Conservation (phyloP, 2,329 filamentous ascomycete species). For the Penicillium hordei region DNA sequence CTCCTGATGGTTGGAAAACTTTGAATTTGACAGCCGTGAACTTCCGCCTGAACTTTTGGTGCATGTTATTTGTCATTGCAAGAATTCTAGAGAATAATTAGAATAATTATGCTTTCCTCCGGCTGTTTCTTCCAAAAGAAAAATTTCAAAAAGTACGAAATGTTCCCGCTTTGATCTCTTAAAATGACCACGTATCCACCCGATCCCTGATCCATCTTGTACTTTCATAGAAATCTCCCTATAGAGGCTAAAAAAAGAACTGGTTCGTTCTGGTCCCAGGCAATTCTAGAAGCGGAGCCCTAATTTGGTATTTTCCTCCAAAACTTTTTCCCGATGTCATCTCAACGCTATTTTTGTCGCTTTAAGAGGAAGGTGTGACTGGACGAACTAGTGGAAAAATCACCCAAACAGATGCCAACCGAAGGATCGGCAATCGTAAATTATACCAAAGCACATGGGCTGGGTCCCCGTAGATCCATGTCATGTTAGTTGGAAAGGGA, state of each 20-base stretch:
- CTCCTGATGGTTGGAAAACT: background rate
- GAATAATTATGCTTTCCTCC: too few species aligned
- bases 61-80: background rate
- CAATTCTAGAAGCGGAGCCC: background rate
- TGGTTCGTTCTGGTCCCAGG: conserved; percentile 4
- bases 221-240: background rate
- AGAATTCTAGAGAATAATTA: too few species aligned
- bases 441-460: conserved; percentile 20
- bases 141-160: background rate
- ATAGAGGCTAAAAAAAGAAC: conserved; percentile 2
- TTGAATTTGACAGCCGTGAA: conserved; percentile 6
- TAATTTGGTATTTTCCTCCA: background rate
- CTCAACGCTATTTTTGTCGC: background rate
- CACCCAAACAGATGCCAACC: conserved; percentile 20
- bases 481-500: background rate
- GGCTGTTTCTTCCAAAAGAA: background rate
- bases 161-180: background rate
- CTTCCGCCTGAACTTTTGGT: background rate
- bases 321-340: background rate
- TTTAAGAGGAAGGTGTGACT: conserved; percentile 19
- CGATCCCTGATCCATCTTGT: background rate
- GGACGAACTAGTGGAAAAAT: conserved; percentile 12
- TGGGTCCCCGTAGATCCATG: conserved; percentile 17
- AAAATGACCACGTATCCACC: conserved; percentile 5
- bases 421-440: conserved; percentile 32